phyloP scores from a whole-genome alignment of 2,329 filamentous ascomycete species.

The Didymella glomerata region DNA sequence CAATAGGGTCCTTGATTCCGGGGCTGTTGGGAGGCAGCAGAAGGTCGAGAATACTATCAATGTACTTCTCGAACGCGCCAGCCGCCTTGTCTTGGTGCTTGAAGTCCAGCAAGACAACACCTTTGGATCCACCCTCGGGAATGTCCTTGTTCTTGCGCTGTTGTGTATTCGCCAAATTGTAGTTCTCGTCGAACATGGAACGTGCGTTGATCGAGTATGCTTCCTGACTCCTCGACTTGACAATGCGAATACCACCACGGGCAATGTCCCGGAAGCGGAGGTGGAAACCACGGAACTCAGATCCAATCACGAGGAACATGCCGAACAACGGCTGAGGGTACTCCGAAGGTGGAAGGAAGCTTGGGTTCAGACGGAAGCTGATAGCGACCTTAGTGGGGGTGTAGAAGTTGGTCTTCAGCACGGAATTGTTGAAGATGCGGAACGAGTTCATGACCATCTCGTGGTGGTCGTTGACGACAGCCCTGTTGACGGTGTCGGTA shows the following conservation, averaged over 20 bases:
- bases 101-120: constrained; percentile 92
- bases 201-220: constrained; percentile 96
- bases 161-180: constrained; percentile 96
- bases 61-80: constrained; percentile 99
- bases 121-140: constrained; percentile 96
- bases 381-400: constrained; percentile 98
- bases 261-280: constrained; percentile 97
- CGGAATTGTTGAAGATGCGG: constrained; percentile 89
- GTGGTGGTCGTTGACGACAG: constrained; percentile 82
- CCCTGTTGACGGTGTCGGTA: constrained; percentile 51
- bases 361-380: constrained; percentile 91
- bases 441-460: constrained; percentile 98
- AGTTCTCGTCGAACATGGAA: constrained; percentile 98
- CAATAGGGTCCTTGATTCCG: constrained; percentile 98
- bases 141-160: constrained; percentile 99
- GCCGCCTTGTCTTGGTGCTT: constrained; percentile 92
- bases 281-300: constrained; percentile 96
- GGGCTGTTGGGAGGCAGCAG: constrained; percentile 88
- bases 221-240: constrained; percentile 96
- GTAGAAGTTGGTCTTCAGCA: constrained; percentile 97
- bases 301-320: constrained; percentile 98
- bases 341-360: constrained; percentile 88
- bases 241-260: constrained; percentile 95
- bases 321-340: constrained; percentile 94
- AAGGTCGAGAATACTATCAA: constrained; percentile 96